A percentile compares a stretch with the other conserved stretches of the same genome.
These are phyloP conservation scores for Sophora flavescens DNA, from an alignment of 306 rosid species.

Conservation along the genomic window DNA sequence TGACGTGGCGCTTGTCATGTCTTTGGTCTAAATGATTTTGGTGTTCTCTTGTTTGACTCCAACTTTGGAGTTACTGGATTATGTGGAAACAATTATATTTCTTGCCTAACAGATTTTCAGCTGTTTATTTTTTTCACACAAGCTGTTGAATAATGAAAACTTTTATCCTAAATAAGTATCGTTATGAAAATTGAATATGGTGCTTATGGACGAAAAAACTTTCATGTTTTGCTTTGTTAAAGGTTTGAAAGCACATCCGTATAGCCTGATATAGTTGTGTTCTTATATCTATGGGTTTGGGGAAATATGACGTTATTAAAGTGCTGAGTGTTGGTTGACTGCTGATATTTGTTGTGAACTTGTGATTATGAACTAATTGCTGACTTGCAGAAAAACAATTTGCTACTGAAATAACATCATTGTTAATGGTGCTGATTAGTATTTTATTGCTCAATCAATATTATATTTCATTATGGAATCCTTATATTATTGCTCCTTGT, in stretches of 20 bases:
- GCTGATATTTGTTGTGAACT: not conserved
- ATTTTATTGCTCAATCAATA: not conserved
- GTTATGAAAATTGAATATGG: no score
- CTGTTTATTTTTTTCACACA: not conserved
- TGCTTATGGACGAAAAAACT: no score
- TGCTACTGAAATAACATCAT: not conserved
- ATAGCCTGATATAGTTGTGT: no score
- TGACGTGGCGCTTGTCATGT: not conserved
- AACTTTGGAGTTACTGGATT: not conserved
- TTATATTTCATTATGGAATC: not conserved
- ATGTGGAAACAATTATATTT: not conserved
- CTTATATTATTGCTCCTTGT: not conserved
- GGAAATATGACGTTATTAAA: not conserved
- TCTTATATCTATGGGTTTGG: not conserved
- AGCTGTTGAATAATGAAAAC: not conserved
- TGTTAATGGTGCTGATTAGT: not conserved
- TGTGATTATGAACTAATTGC: not conserved
- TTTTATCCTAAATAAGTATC: not conserved
- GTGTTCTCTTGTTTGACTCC: not conserved
- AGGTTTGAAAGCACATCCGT: no score
- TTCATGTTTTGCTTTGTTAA: no score
- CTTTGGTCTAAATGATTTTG: not conserved
- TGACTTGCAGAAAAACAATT: not conserved
- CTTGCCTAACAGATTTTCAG: not conserved
- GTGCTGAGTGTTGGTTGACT: not conserved